A percentile compares a stretch with the other conserved stretches of the same genome.
Conservation (phyloP, 1,139 yeast species). For the Suhomyces bokatorum region DNA sequence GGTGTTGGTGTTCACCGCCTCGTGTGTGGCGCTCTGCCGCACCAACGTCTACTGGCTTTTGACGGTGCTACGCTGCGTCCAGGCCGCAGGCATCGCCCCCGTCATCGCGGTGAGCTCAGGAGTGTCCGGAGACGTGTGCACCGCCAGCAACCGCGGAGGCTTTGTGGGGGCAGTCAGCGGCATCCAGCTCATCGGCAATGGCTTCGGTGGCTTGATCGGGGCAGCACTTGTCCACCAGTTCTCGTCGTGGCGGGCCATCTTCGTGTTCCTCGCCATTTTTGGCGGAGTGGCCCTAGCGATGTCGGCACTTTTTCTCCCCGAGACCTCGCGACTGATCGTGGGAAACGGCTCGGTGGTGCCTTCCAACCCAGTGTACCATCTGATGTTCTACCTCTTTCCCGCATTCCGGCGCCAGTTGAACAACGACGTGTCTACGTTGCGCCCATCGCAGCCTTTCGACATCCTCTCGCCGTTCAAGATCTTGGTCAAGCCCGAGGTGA, state of each 20-base stretch:
- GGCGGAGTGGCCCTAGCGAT: constrained; percentile 33
- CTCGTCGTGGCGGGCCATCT: constrained; percentile 40
- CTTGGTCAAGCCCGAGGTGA: constrained; percentile 24
- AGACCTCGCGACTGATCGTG: constrained; percentile 37
- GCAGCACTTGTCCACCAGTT: constrained; percentile 34
- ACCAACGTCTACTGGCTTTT: constrained; percentile 44
- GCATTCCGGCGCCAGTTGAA: constrained; percentile 26
- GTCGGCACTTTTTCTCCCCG: constrained; percentile 32
- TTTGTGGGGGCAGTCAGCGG: constrained; percentile 42
- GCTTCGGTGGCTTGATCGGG: constrained; percentile 43
- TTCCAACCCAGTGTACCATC: constrained; percentile 19
- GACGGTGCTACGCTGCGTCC: constrained; percentile 37
- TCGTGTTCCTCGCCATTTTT: constrained; percentile 39
- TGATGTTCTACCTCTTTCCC: constrained; percentile 28
- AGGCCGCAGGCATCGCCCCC: constrained; percentile 45
- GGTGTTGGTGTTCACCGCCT: constrained; percentile 52
- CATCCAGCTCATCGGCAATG: constrained; percentile 39
- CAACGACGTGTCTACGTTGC: constrained; percentile 30
- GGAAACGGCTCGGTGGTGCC: constrained; percentile 43
- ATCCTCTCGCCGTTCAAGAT: constrained; percentile 33
- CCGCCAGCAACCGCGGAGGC: constrained; percentile 38
- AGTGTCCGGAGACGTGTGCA: constrained; percentile 43
- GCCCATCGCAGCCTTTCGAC: constrained; percentile 21
- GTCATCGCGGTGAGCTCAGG: constrained; percentile 42
- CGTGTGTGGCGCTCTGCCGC: constrained; percentile 61